Base-by-base conservation (phyloP, 75 land plant genomes). In the Pinus taeda region DNA sequence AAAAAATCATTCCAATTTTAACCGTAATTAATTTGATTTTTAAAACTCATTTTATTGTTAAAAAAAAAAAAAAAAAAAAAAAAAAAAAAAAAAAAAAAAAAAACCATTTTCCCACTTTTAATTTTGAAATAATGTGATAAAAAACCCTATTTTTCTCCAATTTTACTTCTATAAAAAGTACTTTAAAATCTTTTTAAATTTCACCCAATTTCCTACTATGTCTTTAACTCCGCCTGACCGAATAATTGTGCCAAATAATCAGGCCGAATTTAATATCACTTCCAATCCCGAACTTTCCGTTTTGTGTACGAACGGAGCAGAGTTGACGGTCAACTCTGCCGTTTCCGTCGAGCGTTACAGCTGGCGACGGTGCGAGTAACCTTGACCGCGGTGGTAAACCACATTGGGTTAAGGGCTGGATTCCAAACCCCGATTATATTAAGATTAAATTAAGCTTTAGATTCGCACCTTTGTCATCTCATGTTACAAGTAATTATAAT, bases 241-340 rank as follows among this genome's bases (percentile, higher is more conserved):
- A 65, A 30, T 65, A 36, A 65, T 65, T 33, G 15, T 3, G 15
- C 15, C 30, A 33, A 65, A 65, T 65, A 30, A 15, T 65, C 66
- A 14, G 37, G 18, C 33, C 42, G 36, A 65, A 30, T 33, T 65
- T 65, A 65, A 30, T 65, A 37, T 15, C 36, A 33, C 30, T 33
- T 30, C 37, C 8, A 65, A 9, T 49, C 55, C 55, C 55, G 12
- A 15, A 13, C 4, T 33, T 65, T 65, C 69, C 69, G 39, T 65
- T 33, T 36, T 65, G 69, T 33, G 69, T 65, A 65, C 39, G 39
- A 63, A 33, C 42, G 42, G 20, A 4, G 69, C 18, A 30, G 20
- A 65, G 69, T 49, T 49, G 55, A 33, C 36, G 29, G 69, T 65
- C 69, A 65, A 65, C 69, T 15, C 69, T 65, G 69, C 69, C 29